phyloP scores from a whole-genome alignment of 768 basidiomycete genomes.

The Sutorius australiensis region DNA sequence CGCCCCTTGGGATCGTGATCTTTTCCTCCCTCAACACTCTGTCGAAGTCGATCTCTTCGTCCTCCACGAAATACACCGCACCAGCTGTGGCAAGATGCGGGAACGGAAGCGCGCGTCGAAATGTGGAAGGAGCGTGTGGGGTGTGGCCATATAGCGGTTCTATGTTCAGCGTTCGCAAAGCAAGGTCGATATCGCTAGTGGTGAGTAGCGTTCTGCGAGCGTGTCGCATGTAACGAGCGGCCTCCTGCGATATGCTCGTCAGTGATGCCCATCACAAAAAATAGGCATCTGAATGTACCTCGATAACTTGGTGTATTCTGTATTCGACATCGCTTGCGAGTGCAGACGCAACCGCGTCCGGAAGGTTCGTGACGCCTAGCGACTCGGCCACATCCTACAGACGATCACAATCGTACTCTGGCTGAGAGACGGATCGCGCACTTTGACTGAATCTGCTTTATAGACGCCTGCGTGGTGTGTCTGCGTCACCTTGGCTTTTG shows the following conservation, averaged over 20 bases:
- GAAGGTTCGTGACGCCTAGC: slow-evolving; percentile 67
- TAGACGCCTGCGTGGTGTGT: slow-evolving; percentile 57
- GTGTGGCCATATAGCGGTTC: slow-evolving; percentile 82
- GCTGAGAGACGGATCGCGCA: slow-evolving; percentile 27
- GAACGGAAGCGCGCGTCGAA: slow-evolving; percentile 46
- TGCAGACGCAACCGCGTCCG: slow-evolving; percentile 75
- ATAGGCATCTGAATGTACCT: slow-evolving; percentile 46
- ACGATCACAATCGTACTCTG: slow-evolving; percentile 7
- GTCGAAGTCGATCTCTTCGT: slow-evolving; percentile 97
- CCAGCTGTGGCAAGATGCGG: slow-evolving; percentile 48
- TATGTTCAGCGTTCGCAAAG: slow-evolving; percentile 90
- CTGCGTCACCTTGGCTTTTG: slow-evolving; percentile 45
- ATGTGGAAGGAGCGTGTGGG: slow-evolving; percentile 31
- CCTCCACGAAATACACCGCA: slow-evolving; percentile 88
- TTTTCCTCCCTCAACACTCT: slow-evolving; percentile 85
- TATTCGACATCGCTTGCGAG: slow-evolving; percentile 97
- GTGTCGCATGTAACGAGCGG: slow-evolving; percentile 95
- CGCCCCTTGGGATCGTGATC: slow-evolving; percentile 73
- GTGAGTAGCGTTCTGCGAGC: slow-evolving; percentile 86
- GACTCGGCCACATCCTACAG: slow-evolving; percentile 88
- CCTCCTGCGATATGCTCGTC: slow-evolving; percentile 52
- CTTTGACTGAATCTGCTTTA: slow-evolving; percentile 62
- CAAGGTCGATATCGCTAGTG: slow-evolving; percentile 89
- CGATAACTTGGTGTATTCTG: slow-evolving; percentile 89
- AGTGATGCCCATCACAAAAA: background rate